Base-by-base conservation (phyloP, 2,329 filamentous ascomycete species). In the Apiospora saccharicola region DNA sequence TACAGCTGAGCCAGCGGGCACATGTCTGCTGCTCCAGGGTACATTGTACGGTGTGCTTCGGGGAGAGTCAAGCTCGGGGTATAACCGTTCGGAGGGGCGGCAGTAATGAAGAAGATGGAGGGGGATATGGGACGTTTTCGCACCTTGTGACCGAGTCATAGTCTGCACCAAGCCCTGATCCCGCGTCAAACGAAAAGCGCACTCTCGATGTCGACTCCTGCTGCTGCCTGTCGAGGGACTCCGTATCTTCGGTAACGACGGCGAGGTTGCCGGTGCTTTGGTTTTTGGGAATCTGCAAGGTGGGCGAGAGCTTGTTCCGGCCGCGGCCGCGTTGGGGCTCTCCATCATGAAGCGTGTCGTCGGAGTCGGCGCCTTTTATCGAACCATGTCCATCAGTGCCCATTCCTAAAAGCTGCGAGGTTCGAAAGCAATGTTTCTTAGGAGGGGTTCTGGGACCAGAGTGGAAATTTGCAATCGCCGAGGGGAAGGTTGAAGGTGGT, bases 131-230 rank as follows among this genome's bases (percentile, higher is more conserved):
- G 44, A 47, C 41, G 67, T 34, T 22, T 72, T 85, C 90, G 82
- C 83, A 96, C 94, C 93, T 95, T 83, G 92, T 88, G 82, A 94
- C 85, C 78, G 89, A 86, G 81, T 95, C 93, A 83, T 90, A 90
- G 76, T 93, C 92, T 77, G 86, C 83, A 74, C 82, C 79, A 74
- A 83, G 82, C 75, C 88, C 86, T 73, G 89, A 86, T 70, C 91
- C 89, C 72, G 90, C 91, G 81, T 96, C 94, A 79, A 95, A 91
- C 69, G 94, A 96, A 83, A 94, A 91, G 74, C 93, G 91, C 80
- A 91, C 87, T 83, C 90, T 86, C 76, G 87, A 86, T 75, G 88
- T 90, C 71, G 75, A 77, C 47, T 91, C 90, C n/a, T 46, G 41
- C 67, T 68, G 67, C 43, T 44, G 41, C 26, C 30, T 67, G 19